Base-by-base conservation (phyloP, 805 yeast genomes). In the Wickerhamomyces chaumierensis region DNA sequence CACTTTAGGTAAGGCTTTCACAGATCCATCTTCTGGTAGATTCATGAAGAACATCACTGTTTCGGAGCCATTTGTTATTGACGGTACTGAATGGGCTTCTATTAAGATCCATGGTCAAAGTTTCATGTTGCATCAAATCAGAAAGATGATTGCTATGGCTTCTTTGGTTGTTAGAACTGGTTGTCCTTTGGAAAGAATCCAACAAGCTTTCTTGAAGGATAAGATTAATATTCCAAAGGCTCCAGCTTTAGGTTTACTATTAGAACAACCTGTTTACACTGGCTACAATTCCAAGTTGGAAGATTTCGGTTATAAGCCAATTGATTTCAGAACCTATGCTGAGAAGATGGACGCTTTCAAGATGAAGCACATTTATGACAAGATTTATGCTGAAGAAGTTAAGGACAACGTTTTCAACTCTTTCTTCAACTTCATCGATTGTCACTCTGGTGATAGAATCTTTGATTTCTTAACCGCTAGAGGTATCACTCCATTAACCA, bases 131-230 rank as follows among this genome's bases (percentile, higher is more conserved):
- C 97, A 90, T 62, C 98, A 90, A 68, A 92, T 92, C 55, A 78
- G 98, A 57, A 92, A 92, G 57, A 92, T 92, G 97, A 85, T 92
- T 42, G 90, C 96, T 18, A 81, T 90, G 94, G 95, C 94, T 2
- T 75, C 88, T 0, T 66, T 90, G 41, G 75, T 83, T 15, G 78
- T 90, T 18, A 73, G 98, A 54, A 78, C 92, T 16, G 92, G 95
- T 11, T 77, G 88, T 53, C 95, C 96, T 3, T 54, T 73, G 25
- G 71, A 71, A 19, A 75, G 95, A 50, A 83, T 92, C 44, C 55
- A 64, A 8, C 84, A 85, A 51, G 83, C 95, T 3, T 92, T 85
- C 56, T 75, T 77, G 5, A 68, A 75, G 2, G 71, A 71, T 31
- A 83, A 79, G 52, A 72, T 92, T 45, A 87, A 88, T 53, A 83